Base-by-base conservation (phyloP, 371 early-diverging fungal genomes). In the Mucor circinelloides region DNA sequence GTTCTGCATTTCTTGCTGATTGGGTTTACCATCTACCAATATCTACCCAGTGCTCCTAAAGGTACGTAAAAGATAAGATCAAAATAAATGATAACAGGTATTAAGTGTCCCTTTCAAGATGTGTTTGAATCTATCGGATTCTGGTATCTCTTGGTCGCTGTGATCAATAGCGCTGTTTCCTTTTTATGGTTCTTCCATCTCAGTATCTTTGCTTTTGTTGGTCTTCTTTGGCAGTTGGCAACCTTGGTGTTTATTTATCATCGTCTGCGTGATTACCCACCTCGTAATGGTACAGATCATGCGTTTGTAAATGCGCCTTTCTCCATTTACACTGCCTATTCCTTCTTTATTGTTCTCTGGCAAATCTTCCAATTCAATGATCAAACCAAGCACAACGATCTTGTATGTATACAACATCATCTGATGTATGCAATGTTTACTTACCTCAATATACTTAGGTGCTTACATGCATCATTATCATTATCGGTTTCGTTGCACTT, bases 21-120 rank as follows among this genome's bases (percentile, higher is more conserved):
- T 27, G 82, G 82, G 13, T 71, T 80, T 67, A 78, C 82, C n/a
- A 76, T 82, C 15, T 82, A 78, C 46, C 82, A 82, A 57, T 82
- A 75, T 68, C 62, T 82, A 15, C 80, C 82, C 12, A 80, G 70
- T 42, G 78, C 82, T 23, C 82, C 82, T 27, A 79, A 76, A 73
- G 82, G 82, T 82, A 74, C n/a, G 2, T 19, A 13, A n/a, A n/a
- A 38, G 27, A 27, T 38, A 50, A 4, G 13, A 55, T 15, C 13
- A 8, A 28, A 27, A 21, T 7, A 25, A 31, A 10, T 2, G 32
- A 46, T 23, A 31, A 12, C 21, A 42, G 48, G 36, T 17, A 12
- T 27, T 30, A 25, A 54, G 12, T 13, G 40, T 28, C 21, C 40
- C 15, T 30, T 15, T 21, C 27, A n/a, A 81, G 82, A 82, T 50